These are phyloP conservation scores for Zopfochytrium polystomum DNA, from an alignment of 371 early-diverging fungal genomes.

Conservation along the genomic window DNA sequence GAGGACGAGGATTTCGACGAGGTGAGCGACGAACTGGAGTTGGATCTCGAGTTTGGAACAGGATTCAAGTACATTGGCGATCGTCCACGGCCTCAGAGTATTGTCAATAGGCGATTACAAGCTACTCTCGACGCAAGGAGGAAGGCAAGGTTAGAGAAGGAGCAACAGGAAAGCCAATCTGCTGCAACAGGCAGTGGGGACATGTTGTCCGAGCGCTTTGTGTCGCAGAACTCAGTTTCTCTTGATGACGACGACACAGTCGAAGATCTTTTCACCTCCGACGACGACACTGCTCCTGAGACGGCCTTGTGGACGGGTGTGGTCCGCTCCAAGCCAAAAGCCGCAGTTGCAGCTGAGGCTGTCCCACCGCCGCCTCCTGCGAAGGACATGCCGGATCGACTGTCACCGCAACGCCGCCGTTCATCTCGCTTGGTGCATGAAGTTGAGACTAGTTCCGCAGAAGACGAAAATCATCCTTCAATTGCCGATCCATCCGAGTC, in stretches of 20 bases:
- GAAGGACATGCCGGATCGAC: no score
- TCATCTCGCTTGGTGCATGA: no score
- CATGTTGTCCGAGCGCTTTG: neutral
- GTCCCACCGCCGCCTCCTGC: no score
- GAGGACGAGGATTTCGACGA: slow-evolving; percentile 2
- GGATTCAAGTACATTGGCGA: slow-evolving; percentile 15
- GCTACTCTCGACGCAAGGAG: neutral
- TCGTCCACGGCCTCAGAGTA: slow-evolving; percentile 8
- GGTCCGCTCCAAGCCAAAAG: no score
- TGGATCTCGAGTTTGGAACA: neutral
- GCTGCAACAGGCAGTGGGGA: neutral
- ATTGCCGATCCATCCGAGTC: no score
- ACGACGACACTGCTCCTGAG: slow-evolving; percentile 4
- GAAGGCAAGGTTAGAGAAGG: no score
- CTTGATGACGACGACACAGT: neutral
- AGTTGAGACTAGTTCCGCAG: no score
- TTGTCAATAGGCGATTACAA: neutral
- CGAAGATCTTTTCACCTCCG: neutral
- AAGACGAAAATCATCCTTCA: no score
- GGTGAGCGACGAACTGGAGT: neutral
- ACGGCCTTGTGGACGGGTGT: slow-evolving; percentile 7
- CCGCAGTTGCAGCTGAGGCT: no score
- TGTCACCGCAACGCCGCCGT: no score
- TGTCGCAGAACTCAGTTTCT: neutral
- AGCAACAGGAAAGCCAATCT: no score